Base-by-base conservation (phyloP, 305 asterid species). In the Salvia sclarea region DNA sequence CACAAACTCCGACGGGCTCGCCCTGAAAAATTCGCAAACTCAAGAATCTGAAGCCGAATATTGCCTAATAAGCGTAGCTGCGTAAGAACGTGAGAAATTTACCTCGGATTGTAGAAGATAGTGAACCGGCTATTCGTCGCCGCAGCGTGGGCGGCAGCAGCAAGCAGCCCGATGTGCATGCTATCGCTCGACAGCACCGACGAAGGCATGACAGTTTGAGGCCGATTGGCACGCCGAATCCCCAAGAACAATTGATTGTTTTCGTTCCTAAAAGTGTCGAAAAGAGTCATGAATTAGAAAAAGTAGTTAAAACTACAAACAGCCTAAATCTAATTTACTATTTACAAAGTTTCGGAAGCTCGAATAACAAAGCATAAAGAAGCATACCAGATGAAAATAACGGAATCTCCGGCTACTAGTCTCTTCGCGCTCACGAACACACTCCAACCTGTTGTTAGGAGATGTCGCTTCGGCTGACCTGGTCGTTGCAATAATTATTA, bases 381-480 rank as follows among this genome's bases (percentile, higher is more conserved):
- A 75, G 66, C 73, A 74, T 91, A 93, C 98, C 98, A 93, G 81
- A 93, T 93, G 84, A 93, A 93, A 74, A 93, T 88, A 70, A 93
- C 97, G 12, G 96, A 80, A 78, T 93, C 98, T 48, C 97, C 97
- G 73, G 97, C 96, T 72, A 87, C 84, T 57, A 93, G 89, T 79
- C 90, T 83, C 82, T 93, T 93, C 62, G 98, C 98, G 78, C 98
- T 92, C 66, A 89, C 98, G 66, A 89, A 92, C 70, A 91, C 98
- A 66, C 97, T 91, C 97, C 97, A 91, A 66, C 98, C 98, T 12
- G 98, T 90, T 53, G 96, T 93, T 68, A 93, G 91, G 73, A 93
- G 97, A 85, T 90, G 98, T 80, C 98, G 85, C 81, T 90, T 90
- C 25, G 98, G 98, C 86, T 93, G 98, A 63, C 98, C 98, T 93